These are phyloP conservation scores for Sodiomyces alkalinus DNA, from an alignment of 2,329 filamentous ascomycete species.

Conservation along the genomic window DNA sequence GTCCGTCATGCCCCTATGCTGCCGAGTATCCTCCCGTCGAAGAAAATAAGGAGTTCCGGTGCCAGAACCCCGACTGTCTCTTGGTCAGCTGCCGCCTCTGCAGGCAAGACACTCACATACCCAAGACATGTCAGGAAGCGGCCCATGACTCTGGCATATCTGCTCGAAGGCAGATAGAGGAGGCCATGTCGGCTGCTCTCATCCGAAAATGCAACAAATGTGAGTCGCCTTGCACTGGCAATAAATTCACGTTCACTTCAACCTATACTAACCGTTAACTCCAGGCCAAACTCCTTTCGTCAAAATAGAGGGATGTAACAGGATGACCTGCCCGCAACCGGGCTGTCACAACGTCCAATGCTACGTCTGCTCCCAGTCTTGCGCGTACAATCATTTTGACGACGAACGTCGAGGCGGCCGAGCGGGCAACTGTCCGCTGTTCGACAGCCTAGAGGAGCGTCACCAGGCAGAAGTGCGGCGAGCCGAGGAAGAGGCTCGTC, in stretches of 20 bases:
- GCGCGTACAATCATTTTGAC: slow-evolving; percentile 57
- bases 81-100: slow-evolving; percentile 55
- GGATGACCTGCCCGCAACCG: slow-evolving; percentile 54
- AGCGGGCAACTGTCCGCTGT: slow-evolving; percentile 47
- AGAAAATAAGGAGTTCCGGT: slow-evolving; percentile 58
- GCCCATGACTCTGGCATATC: slow-evolving; percentile 42
- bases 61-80: slow-evolving; percentile 49
- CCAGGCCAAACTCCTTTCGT: slow-evolving; percentile 57
- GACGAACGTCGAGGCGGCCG: slow-evolving; percentile 30
- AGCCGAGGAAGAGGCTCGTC: slow-evolving; percentile 43
- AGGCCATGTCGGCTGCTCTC: slow-evolving; percentile 69
- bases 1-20: slow-evolving; percentile 72
- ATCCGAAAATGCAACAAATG: slow-evolving; percentile 62
- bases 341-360: slow-evolving; percentile 40
- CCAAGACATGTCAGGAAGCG: slow-evolving; percentile 54
- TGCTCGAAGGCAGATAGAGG: slow-evolving; percentile 55
- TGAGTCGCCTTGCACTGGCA: slow-evolving; percentile 10
- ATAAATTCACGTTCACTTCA: background rate
- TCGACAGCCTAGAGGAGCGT: slow-evolving; percentile 44
- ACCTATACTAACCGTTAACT: slow-evolving; percentile 4
- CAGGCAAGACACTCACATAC: slow-evolving; percentile 52
- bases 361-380: slow-evolving; percentile 57
- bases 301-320: slow-evolving; percentile 70
- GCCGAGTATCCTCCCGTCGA: slow-evolving; percentile 55
- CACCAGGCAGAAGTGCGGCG: slow-evolving; percentile 47